A percentile compares a stretch with the other conserved stretches of the same genome.
Conservation (phyloP, 2,329 filamentous ascomycete genomes). For the Pseudogymnoascus sp. region DNA sequence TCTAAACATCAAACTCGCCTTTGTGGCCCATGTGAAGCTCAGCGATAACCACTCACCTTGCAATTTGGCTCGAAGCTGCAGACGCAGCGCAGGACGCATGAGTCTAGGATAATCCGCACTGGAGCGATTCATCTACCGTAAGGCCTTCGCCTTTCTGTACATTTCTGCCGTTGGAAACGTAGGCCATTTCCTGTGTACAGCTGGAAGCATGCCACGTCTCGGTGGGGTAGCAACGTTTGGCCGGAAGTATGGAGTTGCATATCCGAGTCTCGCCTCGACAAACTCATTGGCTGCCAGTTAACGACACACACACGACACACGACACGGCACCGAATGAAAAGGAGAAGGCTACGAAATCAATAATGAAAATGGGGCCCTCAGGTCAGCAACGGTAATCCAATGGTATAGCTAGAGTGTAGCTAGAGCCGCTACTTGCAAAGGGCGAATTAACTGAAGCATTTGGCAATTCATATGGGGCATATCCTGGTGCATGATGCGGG, state of each 20-base stretch:
- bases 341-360: not conserved
- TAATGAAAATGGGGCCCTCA: not conserved
- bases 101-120: not conserved
- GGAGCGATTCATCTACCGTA: not conserved
- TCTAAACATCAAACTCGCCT: not conserved
- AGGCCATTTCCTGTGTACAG: not conserved
- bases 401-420: not conserved
- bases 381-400: not conserved
- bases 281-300: not conserved
- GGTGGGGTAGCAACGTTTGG: slow-evolving; percentile 6
- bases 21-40: not conserved
- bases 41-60: not conserved
- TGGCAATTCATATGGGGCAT: not conserved
- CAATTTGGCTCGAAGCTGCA: slow-evolving; percentile 1
- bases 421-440: not conserved
- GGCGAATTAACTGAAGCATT: slow-evolving; percentile 4
- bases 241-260: not conserved
- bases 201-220: not conserved
- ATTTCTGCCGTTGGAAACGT: not conserved
- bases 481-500: slow-evolving; percentile 1
- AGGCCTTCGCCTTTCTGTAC: not conserved
- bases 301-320: not conserved
- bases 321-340: not conserved
- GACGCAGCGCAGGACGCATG: not conserved
- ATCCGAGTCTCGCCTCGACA: not conserved